These are phyloP conservation scores for Ogataea angusta DNA, from an alignment of 805 yeast species.

Conservation along the genomic window DNA sequence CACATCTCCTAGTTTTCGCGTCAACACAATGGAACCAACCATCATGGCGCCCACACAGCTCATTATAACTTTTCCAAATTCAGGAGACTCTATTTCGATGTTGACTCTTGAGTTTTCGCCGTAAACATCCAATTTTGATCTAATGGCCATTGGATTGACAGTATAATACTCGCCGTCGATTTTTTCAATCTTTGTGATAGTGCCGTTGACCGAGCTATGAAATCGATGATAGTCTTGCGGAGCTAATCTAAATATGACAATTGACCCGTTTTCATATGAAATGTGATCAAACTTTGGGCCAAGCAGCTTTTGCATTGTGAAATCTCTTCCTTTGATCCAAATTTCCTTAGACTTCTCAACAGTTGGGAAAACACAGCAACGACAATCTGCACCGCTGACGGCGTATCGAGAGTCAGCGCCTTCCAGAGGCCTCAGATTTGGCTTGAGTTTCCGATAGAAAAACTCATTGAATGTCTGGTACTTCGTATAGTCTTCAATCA, in stretches of 20 bases:
- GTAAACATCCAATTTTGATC: conserved; percentile 84
- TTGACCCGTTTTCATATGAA: conserved; percentile 47
- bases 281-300: conserved; percentile 37
- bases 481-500: conserved; percentile 41
- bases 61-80: conserved; percentile 76
- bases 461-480: conserved; percentile 83
- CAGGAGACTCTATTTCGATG: conserved; percentile 68
- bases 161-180: conserved; percentile 93
- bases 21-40: conserved; percentile 88
- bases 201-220: conserved; percentile 83
- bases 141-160: conserved; percentile 95
- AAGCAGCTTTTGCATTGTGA: conserved; percentile 58
- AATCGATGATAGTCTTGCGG: conserved; percentile 97
- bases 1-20: conserved; percentile 56
- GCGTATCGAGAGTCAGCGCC: conserved; percentile 49
- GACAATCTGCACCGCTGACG: conserved; percentile 83
- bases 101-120: conserved; percentile 86
- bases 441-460: conserved; percentile 74
- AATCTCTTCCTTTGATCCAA: conserved; percentile 88
- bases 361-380: conserved; percentile 67
- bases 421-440: conserved; percentile 69
- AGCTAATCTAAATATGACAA: conserved; percentile 84
- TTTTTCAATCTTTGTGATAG: conserved; percentile 57
- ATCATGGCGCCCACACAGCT: conserved; percentile 96
- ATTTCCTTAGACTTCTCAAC: conserved; percentile 61